Percentiles rank a stretch among this genome's conserved stretches.
Conservation (phyloP, 2,329 filamentous ascomycete genomes). For the Aspergillus quadrilineatus region DNA sequence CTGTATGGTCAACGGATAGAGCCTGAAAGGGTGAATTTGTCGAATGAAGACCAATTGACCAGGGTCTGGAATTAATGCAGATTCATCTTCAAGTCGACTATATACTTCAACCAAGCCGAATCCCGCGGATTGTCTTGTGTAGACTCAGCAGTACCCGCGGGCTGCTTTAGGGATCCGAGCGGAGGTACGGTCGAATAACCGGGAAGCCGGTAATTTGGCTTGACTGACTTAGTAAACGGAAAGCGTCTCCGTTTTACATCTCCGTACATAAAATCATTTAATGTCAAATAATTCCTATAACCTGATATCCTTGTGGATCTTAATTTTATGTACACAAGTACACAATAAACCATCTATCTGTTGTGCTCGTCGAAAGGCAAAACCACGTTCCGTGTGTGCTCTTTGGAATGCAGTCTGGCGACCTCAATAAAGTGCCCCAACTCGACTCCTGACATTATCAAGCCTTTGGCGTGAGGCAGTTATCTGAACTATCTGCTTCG, state of each 20-base stretch:
- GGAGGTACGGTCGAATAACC: constrained; percentile 13
- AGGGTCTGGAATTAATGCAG: background rate
- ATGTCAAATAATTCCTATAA: background rate
- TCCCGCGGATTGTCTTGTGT: constrained; percentile 9
- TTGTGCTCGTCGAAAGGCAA: too few relatives aligned
- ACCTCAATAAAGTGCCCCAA: too few relatives aligned
- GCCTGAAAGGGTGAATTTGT: background rate
- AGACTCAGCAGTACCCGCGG: constrained; percentile 8
- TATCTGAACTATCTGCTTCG: too few relatives aligned
- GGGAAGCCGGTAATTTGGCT: constrained; percentile 5
- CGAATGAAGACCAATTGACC: background rate
- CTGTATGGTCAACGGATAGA: background rate
- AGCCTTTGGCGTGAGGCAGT: too few relatives aligned
- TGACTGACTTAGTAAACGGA: background rate
- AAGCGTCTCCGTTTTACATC: background rate
- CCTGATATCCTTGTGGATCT: background rate
- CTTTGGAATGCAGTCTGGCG: too few relatives aligned
- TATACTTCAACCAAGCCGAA: constrained; percentile 11
- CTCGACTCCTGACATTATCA: too few relatives aligned
- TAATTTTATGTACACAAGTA: too few relatives aligned
- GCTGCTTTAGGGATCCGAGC: constrained; percentile 8
- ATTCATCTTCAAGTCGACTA: background rate
- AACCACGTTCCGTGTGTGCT: too few relatives aligned
- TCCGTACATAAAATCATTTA: background rate
- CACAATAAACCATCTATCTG: too few relatives aligned